Conservation (phyloP, 2,329 filamentous ascomycete species). For the Sporothrix variecibatus region DNA sequence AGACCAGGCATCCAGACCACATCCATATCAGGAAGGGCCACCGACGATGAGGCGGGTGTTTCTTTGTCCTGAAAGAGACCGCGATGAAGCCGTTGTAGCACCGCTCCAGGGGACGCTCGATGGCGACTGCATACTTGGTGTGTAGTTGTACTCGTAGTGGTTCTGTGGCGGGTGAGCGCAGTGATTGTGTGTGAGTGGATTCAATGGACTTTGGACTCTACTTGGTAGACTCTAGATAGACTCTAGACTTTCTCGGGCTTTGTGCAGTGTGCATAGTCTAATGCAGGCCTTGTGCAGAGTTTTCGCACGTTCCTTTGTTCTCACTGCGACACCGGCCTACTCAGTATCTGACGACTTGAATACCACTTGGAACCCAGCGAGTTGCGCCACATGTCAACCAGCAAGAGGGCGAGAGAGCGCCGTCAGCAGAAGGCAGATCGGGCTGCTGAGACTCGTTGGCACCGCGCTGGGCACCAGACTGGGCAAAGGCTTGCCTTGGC, state of each 20-base stretch:
- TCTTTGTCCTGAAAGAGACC: conserved; percentile 10
- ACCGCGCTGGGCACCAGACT: not conserved
- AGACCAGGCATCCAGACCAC: not conserved
- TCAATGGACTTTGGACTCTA: not conserved
- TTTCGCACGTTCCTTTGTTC: conserved; percentile 15
- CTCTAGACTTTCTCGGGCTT: not conserved
- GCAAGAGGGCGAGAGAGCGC: not conserved
- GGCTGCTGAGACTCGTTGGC: not conserved
- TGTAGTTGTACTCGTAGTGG: not conserved
- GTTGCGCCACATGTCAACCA: not conserved
- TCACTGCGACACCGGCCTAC: conserved; percentile 8
- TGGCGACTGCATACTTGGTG: not conserved
- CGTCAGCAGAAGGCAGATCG: not conserved
- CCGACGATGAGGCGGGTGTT: not conserved
- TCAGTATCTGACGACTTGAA: too few relatives aligned
- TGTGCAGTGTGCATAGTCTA: not conserved
- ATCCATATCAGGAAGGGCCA: conserved; percentile 12
- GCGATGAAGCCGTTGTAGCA: not conserved
- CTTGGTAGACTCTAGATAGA: not conserved
- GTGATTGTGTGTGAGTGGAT: not conserved
- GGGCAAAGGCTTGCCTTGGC: not conserved
- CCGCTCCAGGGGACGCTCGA: not conserved
- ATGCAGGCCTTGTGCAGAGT: conserved; percentile 10
- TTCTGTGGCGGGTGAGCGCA: not conserved
- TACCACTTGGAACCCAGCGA: not conserved